A percentile compares a stretch with the other conserved stretches of the same genome.
These are phyloP conservation scores for Xanthoconium stramineum DNA, from an alignment of 768 basidiomycete species.

Conservation along the genomic window DNA sequence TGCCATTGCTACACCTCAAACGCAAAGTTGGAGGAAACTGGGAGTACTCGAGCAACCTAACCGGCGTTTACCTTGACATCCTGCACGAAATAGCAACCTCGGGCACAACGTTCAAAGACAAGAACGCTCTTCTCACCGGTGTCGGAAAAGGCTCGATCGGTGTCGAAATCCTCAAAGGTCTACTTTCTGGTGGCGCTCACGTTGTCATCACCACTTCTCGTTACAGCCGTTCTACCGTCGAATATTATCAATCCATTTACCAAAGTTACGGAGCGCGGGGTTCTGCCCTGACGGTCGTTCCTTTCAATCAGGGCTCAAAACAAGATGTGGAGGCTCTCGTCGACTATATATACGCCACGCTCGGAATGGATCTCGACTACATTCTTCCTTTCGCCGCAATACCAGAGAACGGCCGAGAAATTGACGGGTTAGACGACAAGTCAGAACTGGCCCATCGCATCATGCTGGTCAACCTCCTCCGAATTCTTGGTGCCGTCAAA, in stretches of 20 bases:
- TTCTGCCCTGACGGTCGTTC: constrained; percentile 95
- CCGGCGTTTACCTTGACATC: constrained; percentile 93
- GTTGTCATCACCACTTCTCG: constrained; percentile 98
- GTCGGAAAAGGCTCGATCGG: constrained; percentile 98
- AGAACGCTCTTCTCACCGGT: constrained; percentile 96
- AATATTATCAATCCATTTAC: constrained; percentile 98
- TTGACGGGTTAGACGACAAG: constrained; percentile 94
- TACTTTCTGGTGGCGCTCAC: constrained; percentile 93
- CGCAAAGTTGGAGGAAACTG: constrained; percentile 92
- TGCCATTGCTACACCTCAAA: constrained; percentile 94
- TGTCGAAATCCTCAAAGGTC: constrained; percentile 94
- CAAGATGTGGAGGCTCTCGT: constrained; percentile 98
- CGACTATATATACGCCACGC: constrained; percentile 95
- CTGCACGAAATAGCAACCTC: constrained; percentile 98
- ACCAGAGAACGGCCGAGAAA: constrained; percentile 98
- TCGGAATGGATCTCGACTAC: constrained; percentile 97
- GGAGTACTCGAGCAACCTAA: constrained; percentile 98
- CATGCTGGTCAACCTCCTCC: constrained; percentile 96
- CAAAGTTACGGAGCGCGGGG: constrained; percentile 93
- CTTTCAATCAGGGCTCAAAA: constrained; percentile 98
- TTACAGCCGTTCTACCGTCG: constrained; percentile 92
- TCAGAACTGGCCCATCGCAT: constrained; percentile 98
- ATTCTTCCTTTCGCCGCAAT: constrained; percentile 98
- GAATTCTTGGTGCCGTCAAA: constrained; percentile 96
- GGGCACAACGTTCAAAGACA: constrained; percentile 98